Base-by-base conservation (phyloP, 768 basidiomycete species). In the Dentipellis fragilis region DNA sequence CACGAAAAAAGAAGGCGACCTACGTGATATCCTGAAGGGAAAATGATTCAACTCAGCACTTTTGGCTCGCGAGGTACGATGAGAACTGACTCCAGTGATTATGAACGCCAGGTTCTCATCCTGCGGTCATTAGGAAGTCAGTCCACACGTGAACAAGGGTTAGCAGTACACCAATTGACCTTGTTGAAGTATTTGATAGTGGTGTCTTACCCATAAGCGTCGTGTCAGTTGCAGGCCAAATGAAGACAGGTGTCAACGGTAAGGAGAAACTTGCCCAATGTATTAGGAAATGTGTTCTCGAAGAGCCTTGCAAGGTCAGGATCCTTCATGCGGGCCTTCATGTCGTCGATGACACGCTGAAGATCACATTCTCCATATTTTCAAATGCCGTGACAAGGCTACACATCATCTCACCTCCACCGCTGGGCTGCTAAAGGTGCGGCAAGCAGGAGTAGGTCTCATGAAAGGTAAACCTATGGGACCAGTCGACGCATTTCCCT, bases 201-300 rank as follows among this genome's bases (percentile, higher is more conserved):
- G 3, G 87, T 89, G 63, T 90, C 88, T 87, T 57, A 35, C 16
- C 14, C n/a, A 12, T 36, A 17, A 22, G 10, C 8, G 51, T 23
- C 37, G 37, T 17, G 36, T 36, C 4, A 19, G 19, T 37, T 6
- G 29, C 29, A 29, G 29, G 29, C 29, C 6, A 29, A n/a, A 34
- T 35, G 9, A n/a, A n/a, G 34, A 10, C 16, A 17, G 37, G 9
- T 5, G 3, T 4, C 52, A n/a, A 23, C 11, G n/a, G n/a, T 5
- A 10, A 7, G 36, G 10, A 9, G 54, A 11, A 34, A 64, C 73
- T 57, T 60, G 86, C 86, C 87, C 47, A 90, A 76, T 0, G 88
- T 90, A 61, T 88, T 88, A 3, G 88, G 88, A 64, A 89, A 88
- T 0, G 87, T 84, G 58, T 89, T 90, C 67, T 89, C 87, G 60